phyloP scores from a whole-genome alignment of 139 green algal genomes.

The Coccomyxa sp. region DNA sequence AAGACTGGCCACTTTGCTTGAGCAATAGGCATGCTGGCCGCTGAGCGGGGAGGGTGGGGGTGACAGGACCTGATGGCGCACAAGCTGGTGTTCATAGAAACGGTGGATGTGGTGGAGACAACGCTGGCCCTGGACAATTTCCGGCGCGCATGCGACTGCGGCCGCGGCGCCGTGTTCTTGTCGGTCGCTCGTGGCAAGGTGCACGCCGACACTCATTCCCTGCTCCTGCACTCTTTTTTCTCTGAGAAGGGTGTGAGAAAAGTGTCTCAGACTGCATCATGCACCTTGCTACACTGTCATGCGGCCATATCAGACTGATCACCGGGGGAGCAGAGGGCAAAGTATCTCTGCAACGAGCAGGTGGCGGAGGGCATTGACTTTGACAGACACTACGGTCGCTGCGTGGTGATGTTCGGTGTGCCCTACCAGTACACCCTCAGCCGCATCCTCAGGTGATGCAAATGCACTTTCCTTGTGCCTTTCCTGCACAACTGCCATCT shows the following conservation, averaged over 20 bases:
- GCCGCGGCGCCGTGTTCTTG: slow-evolving; percentile 93
- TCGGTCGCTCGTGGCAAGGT: slow-evolving; percentile 80
- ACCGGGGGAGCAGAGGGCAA: too few relatives aligned
- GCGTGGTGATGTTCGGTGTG: slow-evolving; percentile 97
- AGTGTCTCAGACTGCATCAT: too few relatives aligned
- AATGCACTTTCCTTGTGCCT: neutral
- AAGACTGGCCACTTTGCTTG: too few relatives aligned
- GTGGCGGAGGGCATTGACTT: slow-evolving; percentile 99
- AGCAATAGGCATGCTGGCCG: too few relatives aligned
- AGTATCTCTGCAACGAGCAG: slow-evolving; percentile 15
- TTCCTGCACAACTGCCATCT: neutral
- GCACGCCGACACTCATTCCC: neutral
- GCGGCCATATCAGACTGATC: neutral
- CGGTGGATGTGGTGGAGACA: slow-evolving; percentile 96
- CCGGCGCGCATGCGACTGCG: slow-evolving; percentile 92
- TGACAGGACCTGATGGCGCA: slow-evolving; percentile 81
- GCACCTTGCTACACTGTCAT: neutral
- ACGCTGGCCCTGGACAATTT: slow-evolving; percentile 98
- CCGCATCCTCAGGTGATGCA: slow-evolving; percentile 69
- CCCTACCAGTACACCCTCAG: slow-evolving; percentile 93
- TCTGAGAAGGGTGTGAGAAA: too few relatives aligned
- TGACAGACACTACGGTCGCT: slow-evolving; percentile 86
- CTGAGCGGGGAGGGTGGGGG: too few relatives aligned
- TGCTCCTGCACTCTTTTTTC: neutral
- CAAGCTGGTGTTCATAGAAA: slow-evolving; percentile 99